phyloP scores from a whole-genome alignment of 2,329 filamentous ascomycete species.

The Nothophaeocryptopus gaeumannii region DNA sequence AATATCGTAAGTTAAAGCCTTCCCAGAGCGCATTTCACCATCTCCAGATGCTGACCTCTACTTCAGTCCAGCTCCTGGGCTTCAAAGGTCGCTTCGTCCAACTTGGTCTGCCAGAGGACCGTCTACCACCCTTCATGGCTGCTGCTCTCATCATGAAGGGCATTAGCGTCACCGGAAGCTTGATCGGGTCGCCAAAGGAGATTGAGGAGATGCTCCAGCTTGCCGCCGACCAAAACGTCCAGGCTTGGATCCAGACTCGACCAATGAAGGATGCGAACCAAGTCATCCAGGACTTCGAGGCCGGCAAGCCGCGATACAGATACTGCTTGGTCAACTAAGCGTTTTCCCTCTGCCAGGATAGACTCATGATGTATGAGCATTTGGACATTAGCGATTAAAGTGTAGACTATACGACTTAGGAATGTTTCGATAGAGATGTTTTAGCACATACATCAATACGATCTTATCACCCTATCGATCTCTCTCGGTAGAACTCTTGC shows the following conservation, averaged over 20 bases:
- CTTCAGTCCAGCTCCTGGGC: conserved; percentile 48
- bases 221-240: conserved; percentile 56
- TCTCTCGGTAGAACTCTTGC: no score
- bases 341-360: neutral
- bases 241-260: conserved; percentile 61
- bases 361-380: no score
- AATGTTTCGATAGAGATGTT: no score
- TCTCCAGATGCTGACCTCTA: neutral
- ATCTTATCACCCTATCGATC: no score
- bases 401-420: no score
- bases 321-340: conserved; percentile 38
- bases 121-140: conserved; percentile 53
- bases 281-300: conserved; percentile 56
- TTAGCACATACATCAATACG: no score
- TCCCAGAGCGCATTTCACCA: neutral
- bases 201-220: conserved; percentile 61
- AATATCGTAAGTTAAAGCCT: conserved; percentile 45
- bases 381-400: no score
- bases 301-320: conserved; percentile 51
- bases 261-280: conserved; percentile 59
- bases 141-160: conserved; percentile 59
- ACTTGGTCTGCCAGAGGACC: conserved; percentile 62
- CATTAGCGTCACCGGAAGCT: conserved; percentile 42
- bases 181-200: conserved; percentile 54
- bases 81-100: conserved; percentile 61